These are phyloP conservation scores for Suillus plorans DNA, from an alignment of 768 basidiomycete genomes.

Conservation along the genomic window DNA sequence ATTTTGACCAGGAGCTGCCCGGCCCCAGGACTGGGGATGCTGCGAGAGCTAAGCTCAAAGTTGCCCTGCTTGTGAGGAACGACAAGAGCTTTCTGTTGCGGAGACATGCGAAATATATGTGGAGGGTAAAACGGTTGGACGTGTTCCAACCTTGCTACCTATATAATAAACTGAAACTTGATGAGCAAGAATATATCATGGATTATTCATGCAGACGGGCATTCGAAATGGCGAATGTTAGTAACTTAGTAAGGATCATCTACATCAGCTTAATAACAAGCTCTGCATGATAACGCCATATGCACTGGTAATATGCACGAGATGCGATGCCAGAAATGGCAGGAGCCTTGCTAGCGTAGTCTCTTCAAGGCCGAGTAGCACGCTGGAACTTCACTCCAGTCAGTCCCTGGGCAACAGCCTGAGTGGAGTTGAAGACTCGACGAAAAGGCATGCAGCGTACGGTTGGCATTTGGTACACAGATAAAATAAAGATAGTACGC, in stretches of 20 bases:
- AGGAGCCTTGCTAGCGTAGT: too few species aligned
- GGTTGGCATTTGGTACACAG: slow-evolving; percentile 14
- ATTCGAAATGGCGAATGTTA: not conserved
- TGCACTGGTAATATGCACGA: too few species aligned
- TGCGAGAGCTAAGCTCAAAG: slow-evolving; percentile 28
- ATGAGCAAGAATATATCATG: not conserved
- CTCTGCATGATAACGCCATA: too few species aligned
- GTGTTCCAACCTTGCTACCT: not conserved
- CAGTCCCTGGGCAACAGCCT: not conserved
- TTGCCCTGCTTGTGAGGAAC: slow-evolving; percentile 25
- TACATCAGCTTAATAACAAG: too few species aligned
- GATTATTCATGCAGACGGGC: not conserved
- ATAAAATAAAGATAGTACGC: slow-evolving; percentile 34
- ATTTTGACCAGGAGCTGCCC: slow-evolving; percentile 45
- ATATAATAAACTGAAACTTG: not conserved
- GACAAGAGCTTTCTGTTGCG: slow-evolving; percentile 29
- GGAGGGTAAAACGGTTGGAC: not conserved
- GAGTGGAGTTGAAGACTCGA: not conserved
- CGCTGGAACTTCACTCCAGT: not conserved
- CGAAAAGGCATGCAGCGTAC: slow-evolving; percentile 12
- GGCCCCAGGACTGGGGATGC: slow-evolving; percentile 33
- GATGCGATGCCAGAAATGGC: too few species aligned
- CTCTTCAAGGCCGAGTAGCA: not conserved
- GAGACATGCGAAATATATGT: slow-evolving; percentile 19
- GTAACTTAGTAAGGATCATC: too few species aligned